A percentile compares a stretch with the other conserved stretches of the same genome.
phyloP scores from a whole-genome alignment of 2,329 filamentous ascomycete genomes.

The Trichoderma aggressivum region DNA sequence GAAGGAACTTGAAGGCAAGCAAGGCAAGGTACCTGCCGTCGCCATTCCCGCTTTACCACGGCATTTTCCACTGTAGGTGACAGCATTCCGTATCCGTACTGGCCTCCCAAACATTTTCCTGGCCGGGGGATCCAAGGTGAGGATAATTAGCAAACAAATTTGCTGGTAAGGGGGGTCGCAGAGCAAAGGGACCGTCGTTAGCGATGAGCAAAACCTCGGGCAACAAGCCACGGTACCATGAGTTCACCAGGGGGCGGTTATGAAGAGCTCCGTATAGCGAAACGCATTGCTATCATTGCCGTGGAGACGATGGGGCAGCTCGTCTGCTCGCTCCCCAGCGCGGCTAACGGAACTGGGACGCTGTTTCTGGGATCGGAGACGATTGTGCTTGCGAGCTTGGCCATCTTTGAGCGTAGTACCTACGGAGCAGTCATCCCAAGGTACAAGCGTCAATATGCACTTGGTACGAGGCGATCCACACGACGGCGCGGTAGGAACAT shows the following conservation, averaged over 20 bases:
- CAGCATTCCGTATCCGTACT: slow-evolving; percentile 4
- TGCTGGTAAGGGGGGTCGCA: slow-evolving; percentile 1
- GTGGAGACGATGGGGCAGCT: slow-evolving; percentile 14
- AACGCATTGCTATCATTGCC: slow-evolving; percentile 13
- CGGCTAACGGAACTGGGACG: slow-evolving; percentile 1
- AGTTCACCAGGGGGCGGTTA: background rate
- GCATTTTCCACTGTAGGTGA: background rate
- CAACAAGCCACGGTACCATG: background rate
- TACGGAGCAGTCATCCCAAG: background rate
- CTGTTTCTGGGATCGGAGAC: background rate
- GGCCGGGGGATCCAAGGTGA: background rate
- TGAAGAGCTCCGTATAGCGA: slow-evolving; percentile 14
- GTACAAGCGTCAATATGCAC: background rate
- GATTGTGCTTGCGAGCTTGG: background rate
- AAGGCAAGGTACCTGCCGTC: background rate
- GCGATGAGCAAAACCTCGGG: slow-evolving; percentile 8
- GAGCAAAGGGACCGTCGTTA: slow-evolving; percentile 1
- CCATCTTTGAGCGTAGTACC: background rate
- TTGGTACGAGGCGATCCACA: background rate
- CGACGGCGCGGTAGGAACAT: background rate
- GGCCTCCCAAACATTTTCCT: background rate
- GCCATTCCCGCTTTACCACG: background rate
- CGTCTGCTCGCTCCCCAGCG: background rate
- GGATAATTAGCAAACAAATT: slow-evolving; percentile 3
- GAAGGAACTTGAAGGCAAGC: no score